phyloP scores from a whole-genome alignment of 2,329 filamentous ascomycete genomes.

The Sporothrix variecibatus region DNA sequence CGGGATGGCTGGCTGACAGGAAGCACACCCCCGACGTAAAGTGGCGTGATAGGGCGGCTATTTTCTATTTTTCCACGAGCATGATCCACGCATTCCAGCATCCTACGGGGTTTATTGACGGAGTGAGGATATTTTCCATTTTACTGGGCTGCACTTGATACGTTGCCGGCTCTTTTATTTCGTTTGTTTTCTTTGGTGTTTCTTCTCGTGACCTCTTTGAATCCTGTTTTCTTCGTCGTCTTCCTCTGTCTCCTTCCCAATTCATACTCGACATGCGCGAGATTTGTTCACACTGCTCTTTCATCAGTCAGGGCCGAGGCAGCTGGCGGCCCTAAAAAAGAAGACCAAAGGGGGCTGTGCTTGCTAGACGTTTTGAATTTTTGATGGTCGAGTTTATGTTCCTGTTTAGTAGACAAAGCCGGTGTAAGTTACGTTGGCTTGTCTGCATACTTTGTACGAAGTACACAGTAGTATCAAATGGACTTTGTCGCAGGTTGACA shows the following conservation, averaged over 20 bases:
- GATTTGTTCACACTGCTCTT: not conserved
- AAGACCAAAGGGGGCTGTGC: slow-evolving; percentile 9
- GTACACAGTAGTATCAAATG: not conserved
- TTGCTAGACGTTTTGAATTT: not conserved
- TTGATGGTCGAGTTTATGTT: not conserved
- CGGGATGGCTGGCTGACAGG: not conserved
- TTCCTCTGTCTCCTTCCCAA: not conserved
- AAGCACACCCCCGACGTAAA: not conserved
- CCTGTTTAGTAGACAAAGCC: slow-evolving; percentile 5
- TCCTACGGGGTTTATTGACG: not conserved
- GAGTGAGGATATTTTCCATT: not conserved
- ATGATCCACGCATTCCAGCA: not conserved
- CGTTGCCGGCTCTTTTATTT: not conserved
- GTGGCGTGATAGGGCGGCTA: slow-evolving; percentile 7
- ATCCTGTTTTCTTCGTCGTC: not conserved
- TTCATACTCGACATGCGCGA: slow-evolving; percentile 7
- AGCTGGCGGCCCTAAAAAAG: not conserved
- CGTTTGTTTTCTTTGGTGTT: not conserved
- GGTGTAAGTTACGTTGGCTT: not conserved
- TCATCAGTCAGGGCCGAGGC: slow-evolving; percentile 7
- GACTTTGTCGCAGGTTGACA: not conserved
- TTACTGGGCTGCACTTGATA: not conserved
- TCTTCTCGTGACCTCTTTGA: not conserved
- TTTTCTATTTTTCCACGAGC: not conserved
- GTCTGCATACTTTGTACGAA: not conserved